Percentiles rank a stretch among this genome's conserved stretches.
These are phyloP conservation scores for Colletotrichum sp. DNA, from an alignment of 2,329 filamentous ascomycete genomes.

Conservation along the genomic window DNA sequence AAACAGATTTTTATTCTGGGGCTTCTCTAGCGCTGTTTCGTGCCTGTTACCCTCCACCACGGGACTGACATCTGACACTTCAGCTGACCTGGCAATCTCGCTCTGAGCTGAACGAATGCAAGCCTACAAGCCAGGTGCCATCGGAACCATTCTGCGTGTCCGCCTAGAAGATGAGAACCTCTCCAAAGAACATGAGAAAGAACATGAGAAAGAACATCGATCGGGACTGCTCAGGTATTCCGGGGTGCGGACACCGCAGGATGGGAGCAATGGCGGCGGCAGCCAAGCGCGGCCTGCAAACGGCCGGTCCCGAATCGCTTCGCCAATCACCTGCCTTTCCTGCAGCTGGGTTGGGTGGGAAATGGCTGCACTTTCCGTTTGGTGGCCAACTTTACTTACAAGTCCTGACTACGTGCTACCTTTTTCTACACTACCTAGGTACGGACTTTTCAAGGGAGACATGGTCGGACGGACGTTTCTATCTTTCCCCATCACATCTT, in stretches of 20 bases:
- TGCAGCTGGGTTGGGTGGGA: neutral
- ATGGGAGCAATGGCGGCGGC: neutral
- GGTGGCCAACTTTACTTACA: neutral
- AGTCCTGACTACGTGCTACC: neutral
- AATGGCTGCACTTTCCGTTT: neutral
- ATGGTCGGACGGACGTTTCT: neutral
- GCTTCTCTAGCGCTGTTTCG: conserved; percentile 18
- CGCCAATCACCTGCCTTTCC: neutral
- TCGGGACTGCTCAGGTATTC: neutral
- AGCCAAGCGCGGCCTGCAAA: conserved; percentile 7
- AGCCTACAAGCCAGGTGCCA: neutral
- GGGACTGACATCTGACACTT: conserved; percentile 1
- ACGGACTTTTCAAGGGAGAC: neutral
- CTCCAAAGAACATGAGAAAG: neutral
- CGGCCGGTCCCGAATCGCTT: neutral
- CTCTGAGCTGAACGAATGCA: neutral
- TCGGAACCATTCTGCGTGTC: neutral
- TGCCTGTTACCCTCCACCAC: neutral
- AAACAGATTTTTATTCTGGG: conserved; percentile 18
- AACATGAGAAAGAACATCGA: neutral
- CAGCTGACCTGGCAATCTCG: neutral
- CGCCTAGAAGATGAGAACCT: neutral
- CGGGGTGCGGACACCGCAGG: neutral
- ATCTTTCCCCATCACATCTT: neutral
- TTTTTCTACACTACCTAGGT: neutral